Evolutionary conservation across 768 basidiomycete species (phyloP).

Genomic region (Psilocybe cyanescens): DNA sequence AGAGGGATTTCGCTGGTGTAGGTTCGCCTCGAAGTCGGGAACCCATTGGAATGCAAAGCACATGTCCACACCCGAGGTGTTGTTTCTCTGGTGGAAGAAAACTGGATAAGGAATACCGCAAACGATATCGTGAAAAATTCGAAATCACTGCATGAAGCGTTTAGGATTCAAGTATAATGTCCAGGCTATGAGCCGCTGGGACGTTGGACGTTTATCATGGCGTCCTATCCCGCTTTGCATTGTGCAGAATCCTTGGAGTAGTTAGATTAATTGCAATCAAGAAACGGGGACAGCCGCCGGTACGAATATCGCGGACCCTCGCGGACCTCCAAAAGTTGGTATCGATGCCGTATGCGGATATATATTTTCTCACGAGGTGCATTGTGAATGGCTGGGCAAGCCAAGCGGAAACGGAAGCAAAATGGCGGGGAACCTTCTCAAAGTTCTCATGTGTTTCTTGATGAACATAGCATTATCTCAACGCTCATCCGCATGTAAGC

Average conservation of each 20-base stretch:
- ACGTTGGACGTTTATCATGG: neutral
- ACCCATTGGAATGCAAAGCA: neutral
- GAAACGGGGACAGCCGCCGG: slow-evolving; percentile 12
- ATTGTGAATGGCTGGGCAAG: no score
- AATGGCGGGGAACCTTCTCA: neutral
- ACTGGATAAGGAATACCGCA: neutral
- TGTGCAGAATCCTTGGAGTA: neutral
- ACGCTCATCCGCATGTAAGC: neutral
- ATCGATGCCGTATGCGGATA: neutral
- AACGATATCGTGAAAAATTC: neutral
- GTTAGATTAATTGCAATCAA: neutral
- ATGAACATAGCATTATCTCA: neutral
- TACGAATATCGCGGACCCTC: slow-evolving; percentile 16
- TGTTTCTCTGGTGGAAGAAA: neutral
- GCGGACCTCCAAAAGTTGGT: slow-evolving; percentile 12
- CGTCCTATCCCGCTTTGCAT: neutral
- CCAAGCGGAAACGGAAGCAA: slow-evolving; percentile 3
- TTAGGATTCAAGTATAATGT: neutral
- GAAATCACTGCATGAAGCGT: neutral
- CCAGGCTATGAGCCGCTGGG: neutral
- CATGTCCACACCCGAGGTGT: neutral
- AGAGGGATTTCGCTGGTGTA: neutral
- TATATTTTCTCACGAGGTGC: slow-evolving; percentile 1
- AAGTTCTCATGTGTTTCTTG: neutral
- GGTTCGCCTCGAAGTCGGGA: neutral